These are phyloP conservation scores for Tympanopsis confertula DNA, from an alignment of 2,329 filamentous ascomycete genomes.

Conservation along the genomic window DNA sequence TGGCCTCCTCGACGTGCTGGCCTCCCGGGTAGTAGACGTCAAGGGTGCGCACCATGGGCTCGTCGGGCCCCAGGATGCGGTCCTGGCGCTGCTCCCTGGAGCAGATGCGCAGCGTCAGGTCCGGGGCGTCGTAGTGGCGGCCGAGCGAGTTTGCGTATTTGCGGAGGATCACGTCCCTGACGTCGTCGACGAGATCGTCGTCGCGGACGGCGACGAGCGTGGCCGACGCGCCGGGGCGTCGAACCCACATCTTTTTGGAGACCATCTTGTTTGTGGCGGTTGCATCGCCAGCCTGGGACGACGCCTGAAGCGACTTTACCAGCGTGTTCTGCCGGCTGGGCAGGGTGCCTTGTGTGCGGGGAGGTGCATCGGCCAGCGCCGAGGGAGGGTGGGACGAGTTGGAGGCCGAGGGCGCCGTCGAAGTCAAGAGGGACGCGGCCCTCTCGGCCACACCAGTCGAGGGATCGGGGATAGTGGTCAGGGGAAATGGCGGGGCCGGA, in stretches of 20 bases:
- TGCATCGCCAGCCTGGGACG: conserved; percentile 24
- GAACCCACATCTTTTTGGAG: conserved; percentile 53
- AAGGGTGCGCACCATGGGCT: conserved; percentile 44
- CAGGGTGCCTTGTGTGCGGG: not conserved
- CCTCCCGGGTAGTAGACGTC: conserved; percentile 53
- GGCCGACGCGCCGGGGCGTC: conserved; percentile 49
- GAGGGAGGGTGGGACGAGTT: not conserved
- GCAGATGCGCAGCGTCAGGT: conserved; percentile 46
- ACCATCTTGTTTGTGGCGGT: conserved; percentile 10
- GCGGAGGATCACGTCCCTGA: conserved; percentile 51
- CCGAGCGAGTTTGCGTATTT: conserved; percentile 60
- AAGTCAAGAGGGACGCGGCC: no score
- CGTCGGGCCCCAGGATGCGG: conserved; percentile 48
- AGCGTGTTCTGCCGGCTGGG: not conserved
- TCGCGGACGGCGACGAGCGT: conserved; percentile 51
- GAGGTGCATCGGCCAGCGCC: not conserved
- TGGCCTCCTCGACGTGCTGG: conserved; percentile 50
- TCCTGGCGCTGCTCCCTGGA: conserved; percentile 33
- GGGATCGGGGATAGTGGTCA: no score
- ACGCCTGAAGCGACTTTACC: conserved; percentile 33
- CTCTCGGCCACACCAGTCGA: no score
- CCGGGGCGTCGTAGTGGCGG: conserved; percentile 53
- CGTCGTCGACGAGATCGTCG: conserved; percentile 56
- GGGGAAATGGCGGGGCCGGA: no score
- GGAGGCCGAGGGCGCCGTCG: not conserved